Base-by-base conservation (phyloP, 306 rosid genomes). In the Sicyos baderoa region DNA sequence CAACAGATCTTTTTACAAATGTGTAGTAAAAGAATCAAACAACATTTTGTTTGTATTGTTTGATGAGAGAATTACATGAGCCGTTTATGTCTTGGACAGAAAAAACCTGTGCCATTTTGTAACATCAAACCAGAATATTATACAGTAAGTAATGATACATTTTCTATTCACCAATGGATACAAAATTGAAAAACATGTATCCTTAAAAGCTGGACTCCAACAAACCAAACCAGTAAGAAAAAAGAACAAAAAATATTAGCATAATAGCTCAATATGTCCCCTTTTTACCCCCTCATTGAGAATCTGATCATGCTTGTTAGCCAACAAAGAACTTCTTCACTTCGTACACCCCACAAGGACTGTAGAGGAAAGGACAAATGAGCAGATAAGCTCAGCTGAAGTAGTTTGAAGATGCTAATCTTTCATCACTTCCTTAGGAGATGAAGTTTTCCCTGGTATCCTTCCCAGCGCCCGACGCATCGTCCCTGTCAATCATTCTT, bases 401-500 rank as follows among this genome's bases (percentile, higher is more conserved):
- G 71, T 66, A 14, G 71, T 66, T 65, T 50, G 97, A 95, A 73
- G 96, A 90, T 63, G 97, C 97, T 82, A 88, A 90, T 82, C 91
- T 85, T 68, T 67, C 69, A 82, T 83, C 76, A 86, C 85, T 76
- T 88, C 89, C 77, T 89, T 88, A 23, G 96, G 99, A 57, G 99
- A 93, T 32, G 84, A 89, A 70, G 82, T 81, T 89, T 40, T 40
- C 52, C 69, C 69, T 42, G 52, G 18, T 63, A 2, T 93, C 68
- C 91, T 88, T 16, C 89, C 93, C 80, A 47, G 81, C 86, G 83
- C 94, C 75, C 87, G 99, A 49, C 91, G 90, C 95, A 85, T 88
- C 90, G 83, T 88, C 86, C 87, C 99, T 94, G 95, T 79, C 79
- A 9, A 71, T 5, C 9, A 22, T 66, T 25, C 48, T 47, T 8